Conservation (phyloP, 805 yeast species). For the Metschnikowia matae region DNA sequence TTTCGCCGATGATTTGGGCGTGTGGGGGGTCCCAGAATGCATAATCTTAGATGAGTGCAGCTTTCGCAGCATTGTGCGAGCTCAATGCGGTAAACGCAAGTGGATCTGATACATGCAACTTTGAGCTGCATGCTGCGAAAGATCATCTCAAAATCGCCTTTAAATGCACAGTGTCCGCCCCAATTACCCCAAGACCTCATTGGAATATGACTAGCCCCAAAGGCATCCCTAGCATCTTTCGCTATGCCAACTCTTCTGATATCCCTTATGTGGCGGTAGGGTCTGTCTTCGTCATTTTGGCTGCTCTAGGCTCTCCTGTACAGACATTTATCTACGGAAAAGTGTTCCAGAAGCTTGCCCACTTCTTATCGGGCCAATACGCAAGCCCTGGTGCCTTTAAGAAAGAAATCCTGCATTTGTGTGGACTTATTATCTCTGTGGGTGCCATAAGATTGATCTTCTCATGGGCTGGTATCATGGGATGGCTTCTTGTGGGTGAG, state of each 20-base stretch:
- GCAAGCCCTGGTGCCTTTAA: conserved; percentile 19
- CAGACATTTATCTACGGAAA: conserved; percentile 64
- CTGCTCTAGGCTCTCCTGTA: conserved; percentile 58
- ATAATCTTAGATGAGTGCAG: neutral
- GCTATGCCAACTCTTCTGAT: conserved; percentile 11
- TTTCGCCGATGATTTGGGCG: neutral
- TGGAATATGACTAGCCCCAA: neutral
- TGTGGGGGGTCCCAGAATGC: neutral
- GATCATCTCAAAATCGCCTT: neutral
- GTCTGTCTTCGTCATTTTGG: conserved; percentile 38
- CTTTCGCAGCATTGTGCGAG: conserved; percentile 11
- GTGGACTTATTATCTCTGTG: conserved; percentile 31
- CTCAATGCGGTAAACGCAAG: conserved; percentile 11
- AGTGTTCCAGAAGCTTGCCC: conserved; percentile 43
- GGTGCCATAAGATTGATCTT: conserved; percentile 31
- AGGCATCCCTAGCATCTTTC: conserved; percentile 9
- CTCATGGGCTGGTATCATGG: conserved; percentile 50
- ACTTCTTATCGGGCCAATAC: conserved; percentile 29
- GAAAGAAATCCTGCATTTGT: conserved; percentile 21
- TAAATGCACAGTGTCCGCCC: neutral
- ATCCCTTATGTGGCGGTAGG: conserved; percentile 10
- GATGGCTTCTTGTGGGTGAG: conserved; percentile 74
- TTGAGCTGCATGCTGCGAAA: conserved; percentile 2
- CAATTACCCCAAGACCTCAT: neutral
- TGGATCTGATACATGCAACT: conserved; percentile 3